Evolutionary conservation across 2,329 filamentous ascomycete species (phyloP).

Genomic region (Colletotrichum kahawae): DNA sequence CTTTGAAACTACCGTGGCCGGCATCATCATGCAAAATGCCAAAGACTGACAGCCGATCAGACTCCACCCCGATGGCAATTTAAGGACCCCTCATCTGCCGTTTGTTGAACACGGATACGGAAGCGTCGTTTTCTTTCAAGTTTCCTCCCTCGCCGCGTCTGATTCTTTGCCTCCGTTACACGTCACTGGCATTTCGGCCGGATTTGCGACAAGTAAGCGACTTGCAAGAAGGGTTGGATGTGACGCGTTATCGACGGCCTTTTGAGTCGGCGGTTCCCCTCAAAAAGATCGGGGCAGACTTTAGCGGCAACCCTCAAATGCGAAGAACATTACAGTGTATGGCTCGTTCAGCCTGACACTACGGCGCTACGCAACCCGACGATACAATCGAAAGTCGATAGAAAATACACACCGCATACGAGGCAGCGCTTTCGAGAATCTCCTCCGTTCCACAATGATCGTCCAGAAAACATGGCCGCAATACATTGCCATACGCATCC

Average conservation of each 20-base stretch:
- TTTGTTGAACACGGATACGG: background rate
- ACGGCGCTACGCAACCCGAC: background rate
- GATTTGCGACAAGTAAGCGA: background rate
- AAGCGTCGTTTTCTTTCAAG: background rate
- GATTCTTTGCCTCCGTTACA: background rate
- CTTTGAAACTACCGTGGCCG: slow-evolving; percentile 7
- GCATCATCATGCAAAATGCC: background rate
- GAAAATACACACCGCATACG: background rate
- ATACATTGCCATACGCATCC: slow-evolving; percentile 3
- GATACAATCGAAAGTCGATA: background rate
- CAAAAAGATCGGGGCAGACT: background rate
- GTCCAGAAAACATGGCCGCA: slow-evolving; percentile 19
- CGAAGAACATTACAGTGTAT: background rate
- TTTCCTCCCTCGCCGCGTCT: background rate
- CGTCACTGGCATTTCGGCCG: background rate
- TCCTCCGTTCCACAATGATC: background rate
- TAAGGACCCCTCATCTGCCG: background rate
- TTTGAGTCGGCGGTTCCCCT: background rate
- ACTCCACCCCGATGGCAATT: background rate
- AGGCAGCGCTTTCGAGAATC: background rate
- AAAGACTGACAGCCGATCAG: background rate
- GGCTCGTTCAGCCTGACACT: background rate
- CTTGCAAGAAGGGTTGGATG: background rate
- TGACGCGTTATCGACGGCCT: background rate
- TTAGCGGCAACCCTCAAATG: background rate